Evolutionary conservation across 2,329 filamentous ascomycete species (phyloP).

Genomic region (Alternaria sp.): DNA sequence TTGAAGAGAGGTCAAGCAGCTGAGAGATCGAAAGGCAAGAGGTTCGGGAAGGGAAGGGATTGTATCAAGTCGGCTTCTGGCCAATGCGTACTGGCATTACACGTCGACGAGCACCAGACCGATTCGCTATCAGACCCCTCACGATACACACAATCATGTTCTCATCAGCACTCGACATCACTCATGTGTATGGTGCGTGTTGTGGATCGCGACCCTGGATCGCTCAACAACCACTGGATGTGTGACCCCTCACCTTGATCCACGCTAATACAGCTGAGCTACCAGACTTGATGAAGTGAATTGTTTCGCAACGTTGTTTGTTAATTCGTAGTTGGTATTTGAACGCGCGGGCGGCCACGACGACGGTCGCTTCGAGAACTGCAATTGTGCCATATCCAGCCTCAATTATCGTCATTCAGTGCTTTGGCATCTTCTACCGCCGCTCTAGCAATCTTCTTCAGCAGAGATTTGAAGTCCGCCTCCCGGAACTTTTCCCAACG

Average conservation of each 20-base stretch:
- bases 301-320: neutral
- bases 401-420: constrained; percentile 46
- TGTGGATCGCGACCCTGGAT: neutral
- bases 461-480: constrained; percentile 78
- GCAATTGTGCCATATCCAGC: neutral
- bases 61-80: neutral
- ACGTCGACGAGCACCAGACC: neutral
- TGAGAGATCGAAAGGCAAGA: neutral
- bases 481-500: constrained; percentile 87
- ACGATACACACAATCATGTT: neutral
- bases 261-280: neutral
- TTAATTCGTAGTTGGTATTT: neutral
- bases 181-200: neutral
- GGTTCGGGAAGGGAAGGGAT: neutral
- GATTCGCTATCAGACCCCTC: neutral
- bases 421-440: constrained; percentile 73
- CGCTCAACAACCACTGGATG: neutral
- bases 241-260: neutral
- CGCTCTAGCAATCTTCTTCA: constrained; percentile 86
- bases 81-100: neutral
- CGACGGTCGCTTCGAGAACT: neutral
- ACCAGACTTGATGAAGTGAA: neutral
- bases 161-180: neutral
- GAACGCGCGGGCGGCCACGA: neutral
- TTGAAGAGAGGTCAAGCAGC: neutral